Conservation (phyloP, 179 eudicot genomes). For the Silene vulgaris region DNA sequence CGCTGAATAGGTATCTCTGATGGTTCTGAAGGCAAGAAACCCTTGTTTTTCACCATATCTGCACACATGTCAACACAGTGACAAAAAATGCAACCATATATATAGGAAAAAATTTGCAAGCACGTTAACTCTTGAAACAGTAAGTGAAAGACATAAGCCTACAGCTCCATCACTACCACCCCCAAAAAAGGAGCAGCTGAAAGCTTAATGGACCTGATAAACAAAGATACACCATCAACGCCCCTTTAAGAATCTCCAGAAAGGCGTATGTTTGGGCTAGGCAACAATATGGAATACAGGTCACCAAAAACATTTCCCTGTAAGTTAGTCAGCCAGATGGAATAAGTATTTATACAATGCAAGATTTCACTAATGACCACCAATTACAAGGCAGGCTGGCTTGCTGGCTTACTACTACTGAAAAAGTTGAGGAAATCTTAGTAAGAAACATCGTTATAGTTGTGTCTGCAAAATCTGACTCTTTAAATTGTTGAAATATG, state of each 20-base stretch:
- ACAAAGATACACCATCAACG: slow-evolving; percentile 1
- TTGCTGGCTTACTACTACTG: too few relatives aligned
- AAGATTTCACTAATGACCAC: too few relatives aligned
- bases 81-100: neutral
- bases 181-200: neutral
- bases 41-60: slow-evolving; percentile 94
- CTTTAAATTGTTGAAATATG: too few relatives aligned
- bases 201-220: neutral
- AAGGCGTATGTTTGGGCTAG: too few relatives aligned
- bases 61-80: slow-evolving; percentile 21
- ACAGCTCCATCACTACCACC: neutral
- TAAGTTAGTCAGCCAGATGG: too few relatives aligned
- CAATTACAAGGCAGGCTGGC: too few relatives aligned
- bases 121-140: neutral
- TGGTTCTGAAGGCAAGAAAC: slow-evolving; percentile 83
- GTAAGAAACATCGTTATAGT: too few relatives aligned
- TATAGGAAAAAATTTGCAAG: neutral
- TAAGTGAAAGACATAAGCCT: neutral
- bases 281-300: too few relatives aligned
- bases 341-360: too few relatives aligned
- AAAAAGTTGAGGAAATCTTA: too few relatives aligned
- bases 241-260: neutral
- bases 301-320: too few relatives aligned
- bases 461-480: too few relatives aligned
- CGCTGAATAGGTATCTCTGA: slow-evolving; percentile 71